A percentile compares a stretch with the other conserved stretches of the same genome.
These are phyloP conservation scores for Naganishia kalamii DNA, from an alignment of 768 basidiomycete genomes.

Conservation along the genomic window DNA sequence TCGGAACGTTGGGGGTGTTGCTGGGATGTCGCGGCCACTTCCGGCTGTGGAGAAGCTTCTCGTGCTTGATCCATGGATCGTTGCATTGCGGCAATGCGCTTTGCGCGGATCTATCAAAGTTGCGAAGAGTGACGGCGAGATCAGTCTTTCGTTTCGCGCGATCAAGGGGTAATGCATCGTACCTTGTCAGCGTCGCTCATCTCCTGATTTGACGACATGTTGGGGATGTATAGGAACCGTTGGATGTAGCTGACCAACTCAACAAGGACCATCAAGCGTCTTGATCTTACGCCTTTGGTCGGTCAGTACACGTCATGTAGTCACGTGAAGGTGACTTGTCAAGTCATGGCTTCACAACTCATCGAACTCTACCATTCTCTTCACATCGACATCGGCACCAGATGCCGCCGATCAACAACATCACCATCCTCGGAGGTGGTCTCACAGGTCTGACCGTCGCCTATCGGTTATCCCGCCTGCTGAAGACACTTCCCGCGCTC, in stretches of 20 bases:
- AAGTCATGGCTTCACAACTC: background rate
- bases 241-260: too few species aligned
- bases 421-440: constrained; percentile 51
- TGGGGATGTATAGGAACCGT: background rate
- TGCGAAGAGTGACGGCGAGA: background rate
- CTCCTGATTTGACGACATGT: background rate
- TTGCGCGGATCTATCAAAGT: background rate
- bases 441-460: constrained; percentile 54
- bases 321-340: background rate
- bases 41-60: background rate
- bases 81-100: constrained; percentile 10
- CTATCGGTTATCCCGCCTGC: constrained; percentile 44
- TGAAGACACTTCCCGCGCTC: background rate
- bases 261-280: background rate
- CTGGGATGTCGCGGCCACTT: background rate
- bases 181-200: constrained; percentile 17
- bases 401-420: constrained; percentile 22
- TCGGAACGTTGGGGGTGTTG: constrained; percentile 1
- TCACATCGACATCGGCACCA: background rate
- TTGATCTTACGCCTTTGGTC: background rate
- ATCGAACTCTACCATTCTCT: background rate
- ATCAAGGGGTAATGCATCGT: background rate
- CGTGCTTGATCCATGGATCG: constrained; percentile 4
- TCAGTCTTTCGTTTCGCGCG: background rate
- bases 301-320: constrained; percentile 10